A percentile compares a stretch with the other conserved stretches of the same genome.
phyloP scores from a whole-genome alignment of 2,329 filamentous ascomycete genomes.

The Dothistroma septosporum region DNA sequence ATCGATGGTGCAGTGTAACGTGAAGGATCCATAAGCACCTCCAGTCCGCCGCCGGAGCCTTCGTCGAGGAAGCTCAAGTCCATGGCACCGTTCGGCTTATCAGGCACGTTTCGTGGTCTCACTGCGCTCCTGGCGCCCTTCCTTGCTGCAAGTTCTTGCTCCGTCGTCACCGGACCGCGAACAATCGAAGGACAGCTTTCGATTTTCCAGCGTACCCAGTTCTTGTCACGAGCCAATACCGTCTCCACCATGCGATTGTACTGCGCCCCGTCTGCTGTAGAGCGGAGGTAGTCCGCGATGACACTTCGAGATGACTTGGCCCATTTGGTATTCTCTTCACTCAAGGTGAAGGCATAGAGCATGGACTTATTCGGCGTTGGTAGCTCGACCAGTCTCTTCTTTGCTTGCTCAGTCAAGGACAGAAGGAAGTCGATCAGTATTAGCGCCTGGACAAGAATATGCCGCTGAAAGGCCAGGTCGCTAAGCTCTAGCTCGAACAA shows the following conservation, averaged over 20 bases:
- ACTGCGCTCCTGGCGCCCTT: slow-evolving; percentile 62
- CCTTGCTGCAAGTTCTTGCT: slow-evolving; percentile 67
- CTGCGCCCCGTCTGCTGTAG: slow-evolving; percentile 71
- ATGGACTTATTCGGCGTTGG: slow-evolving; percentile 73
- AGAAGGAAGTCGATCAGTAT: slow-evolving; percentile 93
- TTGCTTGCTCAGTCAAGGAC: slow-evolving; percentile 78
- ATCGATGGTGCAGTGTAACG: slow-evolving; percentile 66
- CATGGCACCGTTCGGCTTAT: slow-evolving; percentile 66
- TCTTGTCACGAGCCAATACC: slow-evolving; percentile 90
- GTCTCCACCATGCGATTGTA: slow-evolving; percentile 97
- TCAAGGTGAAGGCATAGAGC: slow-evolving; percentile 71
- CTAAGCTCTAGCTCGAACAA: slow-evolving; percentile 95
- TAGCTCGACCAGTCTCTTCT: slow-evolving; percentile 68
- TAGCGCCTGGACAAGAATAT: slow-evolving; percentile 90
- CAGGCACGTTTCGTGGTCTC: slow-evolving; percentile 65
- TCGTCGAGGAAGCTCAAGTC: slow-evolving; percentile 75
- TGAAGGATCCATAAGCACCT: slow-evolving; percentile 62
- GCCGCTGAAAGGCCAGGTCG: slow-evolving; percentile 87
- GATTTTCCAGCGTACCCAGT: slow-evolving; percentile 98
- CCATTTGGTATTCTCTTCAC: slow-evolving; percentile 85
- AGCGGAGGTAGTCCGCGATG: slow-evolving; percentile 71
- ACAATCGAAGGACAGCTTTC: slow-evolving; percentile 88
- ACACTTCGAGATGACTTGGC: slow-evolving; percentile 68
- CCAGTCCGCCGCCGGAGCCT: slow-evolving; percentile 59
- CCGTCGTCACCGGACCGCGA: slow-evolving; percentile 63